phyloP scores from a whole-genome alignment of 2,329 filamentous ascomycete genomes.

The Fusarium sp. region DNA sequence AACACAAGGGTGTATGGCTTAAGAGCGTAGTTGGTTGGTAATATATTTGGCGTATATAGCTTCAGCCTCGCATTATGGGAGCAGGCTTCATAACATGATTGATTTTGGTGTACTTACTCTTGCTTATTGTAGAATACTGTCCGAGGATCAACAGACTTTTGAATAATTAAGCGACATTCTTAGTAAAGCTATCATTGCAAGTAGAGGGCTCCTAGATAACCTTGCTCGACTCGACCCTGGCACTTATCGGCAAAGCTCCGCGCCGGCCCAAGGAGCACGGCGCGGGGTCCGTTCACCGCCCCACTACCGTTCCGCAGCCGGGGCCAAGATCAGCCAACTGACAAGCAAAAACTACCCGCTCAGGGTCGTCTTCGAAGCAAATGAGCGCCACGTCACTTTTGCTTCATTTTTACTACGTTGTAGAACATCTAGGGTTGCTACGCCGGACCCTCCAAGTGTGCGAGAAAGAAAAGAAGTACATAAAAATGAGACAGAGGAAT shows the following conservation, averaged over 20 bases:
- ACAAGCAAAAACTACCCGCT: constrained; percentile 3
- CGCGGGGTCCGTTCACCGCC: constrained; percentile 19
- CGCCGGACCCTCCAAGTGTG: neutral
- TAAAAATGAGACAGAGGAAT: neutral
- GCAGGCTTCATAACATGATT: neutral
- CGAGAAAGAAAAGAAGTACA: neutral
- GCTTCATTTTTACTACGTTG: neutral
- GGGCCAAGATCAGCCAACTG: constrained; percentile 3
- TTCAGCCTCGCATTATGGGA: neutral
- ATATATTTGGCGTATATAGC: constrained; percentile 5
- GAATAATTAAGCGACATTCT: neutral
- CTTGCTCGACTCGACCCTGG: neutral
- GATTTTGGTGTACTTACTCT: neutral
- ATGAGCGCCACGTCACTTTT: constrained; percentile 27
- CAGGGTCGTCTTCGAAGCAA: constrained; percentile 14
- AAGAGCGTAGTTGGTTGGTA: constrained; percentile 17
- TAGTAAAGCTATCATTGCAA: neutral
- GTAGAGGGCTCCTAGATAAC: neutral
- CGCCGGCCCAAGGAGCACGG: neutral
- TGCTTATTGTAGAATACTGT: neutral
- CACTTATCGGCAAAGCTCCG: neutral
- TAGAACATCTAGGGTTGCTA: neutral
- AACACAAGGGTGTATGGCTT: neutral
- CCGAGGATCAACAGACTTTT: neutral
- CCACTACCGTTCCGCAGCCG: constrained; percentile 30